Evolutionary conservation across 345 rosid species (phyloP).

Genomic region (Syzygium grande): DNA sequence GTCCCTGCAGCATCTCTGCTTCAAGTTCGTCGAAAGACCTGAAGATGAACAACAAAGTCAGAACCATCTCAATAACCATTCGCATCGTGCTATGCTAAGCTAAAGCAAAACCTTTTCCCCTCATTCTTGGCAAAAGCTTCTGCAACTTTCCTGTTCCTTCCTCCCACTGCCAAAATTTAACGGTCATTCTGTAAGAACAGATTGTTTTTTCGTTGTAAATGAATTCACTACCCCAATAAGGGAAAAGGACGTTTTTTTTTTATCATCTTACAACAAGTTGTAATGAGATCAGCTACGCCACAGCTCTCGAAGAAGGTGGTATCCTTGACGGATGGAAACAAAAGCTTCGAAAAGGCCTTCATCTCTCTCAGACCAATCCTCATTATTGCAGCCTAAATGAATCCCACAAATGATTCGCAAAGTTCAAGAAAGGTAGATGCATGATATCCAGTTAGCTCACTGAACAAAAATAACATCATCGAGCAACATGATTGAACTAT

Average conservation of each 20-base stretch:
- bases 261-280: conserved; percentile 75
- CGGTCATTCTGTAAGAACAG: not conserved
- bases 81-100: not conserved
- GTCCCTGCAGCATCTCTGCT: conserved; percentile 91
- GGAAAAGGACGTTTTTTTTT: too few species aligned
- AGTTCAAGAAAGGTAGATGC: not conserved
- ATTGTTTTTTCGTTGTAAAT: not conserved
- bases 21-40: conserved; percentile 98
- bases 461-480: not conserved
- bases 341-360: conserved; percentile 75
- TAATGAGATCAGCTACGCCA: conserved; percentile 90
- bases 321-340: conserved; percentile 81
- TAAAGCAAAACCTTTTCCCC: conserved; percentile 58
- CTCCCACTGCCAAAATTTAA: conserved; percentile 7
- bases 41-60: conserved; percentile 2
- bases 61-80: not conserved
- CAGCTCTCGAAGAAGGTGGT: conserved; percentile 93
- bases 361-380: conserved; percentile 95
- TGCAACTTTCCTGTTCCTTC: conserved; percentile 44
- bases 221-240: not conserved
- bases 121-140: conserved; percentile 81
- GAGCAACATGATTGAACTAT: not conserved
- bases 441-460: not conserved
- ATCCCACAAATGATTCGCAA: conserved; percentile 1
- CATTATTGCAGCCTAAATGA: conserved; percentile 87